These are phyloP conservation scores for Erysimum pusillum DNA, from an alignment of 441 rosid genomes.

Conservation along the genomic window DNA sequence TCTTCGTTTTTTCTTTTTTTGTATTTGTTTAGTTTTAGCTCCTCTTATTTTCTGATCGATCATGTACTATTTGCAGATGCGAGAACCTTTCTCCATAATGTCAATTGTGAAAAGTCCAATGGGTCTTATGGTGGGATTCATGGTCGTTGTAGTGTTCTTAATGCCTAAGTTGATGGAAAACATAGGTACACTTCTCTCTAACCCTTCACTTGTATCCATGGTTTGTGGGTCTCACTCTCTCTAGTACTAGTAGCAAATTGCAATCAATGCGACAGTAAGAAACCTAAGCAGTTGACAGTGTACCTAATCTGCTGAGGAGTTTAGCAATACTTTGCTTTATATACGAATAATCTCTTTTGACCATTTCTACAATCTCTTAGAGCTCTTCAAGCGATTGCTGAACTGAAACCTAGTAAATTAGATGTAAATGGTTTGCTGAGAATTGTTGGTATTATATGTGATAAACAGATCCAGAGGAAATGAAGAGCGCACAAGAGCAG, in stretches of 20 bases:
- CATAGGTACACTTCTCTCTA: constrained; percentile 69
- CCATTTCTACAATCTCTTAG: background rate
- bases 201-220: constrained; percentile 22
- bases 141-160: constrained; percentile 86
- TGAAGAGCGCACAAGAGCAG: constrained; percentile 91
- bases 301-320: constrained; percentile 26
- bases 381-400: constrained; percentile 4
- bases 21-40: constrained; percentile 6
- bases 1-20: background rate
- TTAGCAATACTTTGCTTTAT: background rate
- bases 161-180: constrained; percentile 98
- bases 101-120: constrained; percentile 91
- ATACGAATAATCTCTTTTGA: background rate
- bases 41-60: constrained; percentile 27
- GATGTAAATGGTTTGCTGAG: constrained; percentile 13
- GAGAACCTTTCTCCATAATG: constrained; percentile 93
- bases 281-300: constrained; percentile 5
- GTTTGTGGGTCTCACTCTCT: constrained; percentile 1
- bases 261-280: background rate
- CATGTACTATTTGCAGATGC: constrained; percentile 61
- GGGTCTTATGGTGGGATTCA: constrained; percentile 99
- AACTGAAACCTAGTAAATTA: constrained; percentile 1
- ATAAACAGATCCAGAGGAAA: constrained; percentile 92
- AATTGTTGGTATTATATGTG: constrained; percentile 32
- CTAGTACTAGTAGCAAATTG: constrained; percentile 22